A percentile compares a stretch with the other conserved stretches of the same genome.
Evolutionary conservation across 164 flowering plant genomes (phyloP).

Genomic region (Sextonia rubra): DNA sequence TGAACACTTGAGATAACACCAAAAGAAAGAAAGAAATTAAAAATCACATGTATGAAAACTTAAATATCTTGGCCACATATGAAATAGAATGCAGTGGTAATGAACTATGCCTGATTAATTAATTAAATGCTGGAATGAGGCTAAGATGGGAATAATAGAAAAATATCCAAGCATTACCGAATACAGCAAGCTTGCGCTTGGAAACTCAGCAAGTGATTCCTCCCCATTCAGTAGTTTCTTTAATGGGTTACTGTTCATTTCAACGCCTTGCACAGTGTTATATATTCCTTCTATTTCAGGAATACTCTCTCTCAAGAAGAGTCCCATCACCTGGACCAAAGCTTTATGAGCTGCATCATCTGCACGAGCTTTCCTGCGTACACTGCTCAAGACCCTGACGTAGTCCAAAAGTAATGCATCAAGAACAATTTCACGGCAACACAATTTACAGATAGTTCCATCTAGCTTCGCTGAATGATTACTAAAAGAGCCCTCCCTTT

Average conservation of each 20-base stretch:
- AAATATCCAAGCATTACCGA: slow-evolving; percentile 43
- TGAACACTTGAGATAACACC: background rate
- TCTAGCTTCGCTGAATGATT: slow-evolving; percentile 43
- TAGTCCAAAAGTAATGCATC: slow-evolving; percentile 85
- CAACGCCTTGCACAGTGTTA: slow-evolving; percentile 21
- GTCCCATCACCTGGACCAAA: slow-evolving; percentile 50
- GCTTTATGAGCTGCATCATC: slow-evolving; percentile 59
- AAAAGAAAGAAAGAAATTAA: too few relatives aligned
- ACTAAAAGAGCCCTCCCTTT: slow-evolving; percentile 41
- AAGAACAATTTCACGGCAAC: slow-evolving; percentile 68
- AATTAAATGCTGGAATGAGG: background rate
- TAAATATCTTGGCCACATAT: background rate
- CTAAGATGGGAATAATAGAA: background rate
- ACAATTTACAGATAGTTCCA: slow-evolving; percentile 64
- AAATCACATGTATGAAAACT: background rate
- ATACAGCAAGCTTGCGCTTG: slow-evolving; percentile 73
- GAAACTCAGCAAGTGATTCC: slow-evolving; percentile 95
- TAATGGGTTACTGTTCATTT: slow-evolving; percentile 15
- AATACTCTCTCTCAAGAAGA: slow-evolving; percentile 20
- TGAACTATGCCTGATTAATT: background rate
- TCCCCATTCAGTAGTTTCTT: slow-evolving; percentile 49
- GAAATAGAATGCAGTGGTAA: background rate
- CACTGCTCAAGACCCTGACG: slow-evolving; percentile 65
- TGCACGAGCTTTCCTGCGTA: slow-evolving; percentile 62
- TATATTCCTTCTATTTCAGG: slow-evolving; percentile 27